A percentile compares a stretch with the other conserved stretches of the same genome.
phyloP scores from a whole-genome alignment of 2,329 filamentous ascomycete genomes.

The Fusarium vanettenii region DNA sequence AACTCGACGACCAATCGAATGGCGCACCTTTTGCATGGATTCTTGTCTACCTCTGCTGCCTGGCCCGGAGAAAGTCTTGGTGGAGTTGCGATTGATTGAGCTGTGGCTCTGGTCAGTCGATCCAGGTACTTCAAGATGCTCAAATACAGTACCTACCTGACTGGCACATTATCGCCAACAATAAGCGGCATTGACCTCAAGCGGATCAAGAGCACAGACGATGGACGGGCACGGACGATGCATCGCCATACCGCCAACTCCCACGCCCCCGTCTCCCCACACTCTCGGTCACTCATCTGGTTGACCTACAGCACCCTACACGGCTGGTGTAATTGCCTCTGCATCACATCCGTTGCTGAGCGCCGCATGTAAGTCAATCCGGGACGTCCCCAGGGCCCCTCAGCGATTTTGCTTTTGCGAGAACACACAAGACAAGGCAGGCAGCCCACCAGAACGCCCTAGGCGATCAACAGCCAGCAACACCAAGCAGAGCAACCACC shows the following conservation, averaged over 20 bases:
- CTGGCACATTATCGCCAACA: neutral
- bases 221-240: neutral
- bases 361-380: slow-evolving; percentile 3
- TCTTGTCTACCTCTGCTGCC: slow-evolving; percentile 31
- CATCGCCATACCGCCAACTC: slow-evolving; percentile 19
- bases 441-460: slow-evolving; percentile 1
- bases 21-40: neutral
- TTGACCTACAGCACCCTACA: slow-evolving; percentile 5
- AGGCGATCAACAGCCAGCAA: slow-evolving; percentile 6
- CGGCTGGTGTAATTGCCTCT: slow-evolving; percentile 17
- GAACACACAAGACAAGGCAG: slow-evolving; percentile 8
- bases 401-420: neutral
- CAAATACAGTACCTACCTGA: neutral
- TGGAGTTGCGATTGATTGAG: slow-evolving; percentile 6
- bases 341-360: neutral
- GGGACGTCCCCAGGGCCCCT: neutral
- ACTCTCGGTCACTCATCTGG: slow-evolving; percentile 21
- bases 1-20: slow-evolving; percentile 8
- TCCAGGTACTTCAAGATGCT: slow-evolving; percentile 4
- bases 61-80: slow-evolving; percentile 5
- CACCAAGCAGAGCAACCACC: slow-evolving; percentile 13
- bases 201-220: slow-evolving; percentile 24
- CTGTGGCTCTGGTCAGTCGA: slow-evolving; percentile 9
- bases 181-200: neutral
- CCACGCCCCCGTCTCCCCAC: slow-evolving; percentile 28